Evolutionary conservation across 1,139 yeast species (phyloP), one percentile per base, ranked within the genome.

Genomic region (Sugiyamaella paludigena): DNA sequence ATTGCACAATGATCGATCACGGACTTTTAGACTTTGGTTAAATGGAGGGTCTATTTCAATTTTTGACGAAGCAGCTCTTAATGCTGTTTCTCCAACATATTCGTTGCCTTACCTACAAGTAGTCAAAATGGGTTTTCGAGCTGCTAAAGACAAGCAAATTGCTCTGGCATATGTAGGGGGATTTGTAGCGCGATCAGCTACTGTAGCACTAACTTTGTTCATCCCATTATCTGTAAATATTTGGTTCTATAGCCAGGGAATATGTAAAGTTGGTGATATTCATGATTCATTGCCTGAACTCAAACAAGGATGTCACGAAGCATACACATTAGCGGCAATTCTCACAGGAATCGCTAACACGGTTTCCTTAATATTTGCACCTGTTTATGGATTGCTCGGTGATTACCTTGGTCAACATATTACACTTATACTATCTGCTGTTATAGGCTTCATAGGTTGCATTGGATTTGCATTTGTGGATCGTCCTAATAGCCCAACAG

Each of bases 271-370:
- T 1, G 63, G 60, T 7, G 62, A 61, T 36, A 50, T 56, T 36
- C 49, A 49, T 48, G 57, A 48, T 49, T 57, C 54, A 48, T 61
- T 40, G 5, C 53, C 58, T 6, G 59, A 55, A 13, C 44, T 58
- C 10, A 59, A 59, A 36, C 45, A 50, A 47, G 64, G 71, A 40
- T 84, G 91, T 57, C 75, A 77, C 50, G 84, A 81, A 43, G 88
- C 86, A 0, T 83, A 81, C 56, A 71, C 81, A 2, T 75, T 78
- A 53, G 78, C 88, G 7, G 87, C 88, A 0, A 81, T 84, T 40
- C 66, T 84, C 27, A 78, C 86, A 0, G 92, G 92, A 2, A 77
- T 83, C 12, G 75, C 81, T 1, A 84, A 83, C 56, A 72, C 82
- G 0, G 73, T 77, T 15, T 78, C 84, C 0, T 67, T 84, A 30